phyloP scores from a whole-genome alignment of 2,329 filamentous ascomycete species.

The Xylariaceae sp. region DNA sequence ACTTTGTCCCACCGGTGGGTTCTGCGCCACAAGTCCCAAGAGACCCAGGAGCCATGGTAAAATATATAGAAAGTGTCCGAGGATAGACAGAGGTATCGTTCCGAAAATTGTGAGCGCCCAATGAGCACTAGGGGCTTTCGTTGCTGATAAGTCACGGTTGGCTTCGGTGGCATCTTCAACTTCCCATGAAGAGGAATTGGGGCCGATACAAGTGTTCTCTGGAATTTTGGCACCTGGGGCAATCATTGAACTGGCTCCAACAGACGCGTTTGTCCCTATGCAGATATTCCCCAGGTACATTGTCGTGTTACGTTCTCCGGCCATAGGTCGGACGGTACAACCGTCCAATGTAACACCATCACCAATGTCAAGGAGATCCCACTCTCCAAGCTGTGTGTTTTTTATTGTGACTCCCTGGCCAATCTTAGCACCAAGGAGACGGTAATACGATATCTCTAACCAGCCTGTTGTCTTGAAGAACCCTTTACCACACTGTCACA shows the following conservation, averaged over 20 bases:
- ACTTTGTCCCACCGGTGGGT: constrained; percentile 39
- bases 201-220: constrained; percentile 54
- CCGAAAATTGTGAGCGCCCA: constrained; percentile 47
- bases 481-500: constrained; percentile 45
- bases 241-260: constrained; percentile 53
- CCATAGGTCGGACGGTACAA: constrained; percentile 56
- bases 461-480: constrained; percentile 46
- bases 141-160: constrained; percentile 48
- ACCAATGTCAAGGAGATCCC: constrained; percentile 57
- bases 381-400: constrained; percentile 53
- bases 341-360: constrained; percentile 51
- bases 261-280: constrained; percentile 50
- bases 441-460: constrained; percentile 49
- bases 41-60: constrained; percentile 50
- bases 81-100: constrained; percentile 45
- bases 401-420: constrained; percentile 53
- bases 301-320: constrained; percentile 57
- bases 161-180: constrained; percentile 49
- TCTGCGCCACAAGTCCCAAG: constrained; percentile 46
- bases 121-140: constrained; percentile 46
- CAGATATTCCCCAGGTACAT: constrained; percentile 58
- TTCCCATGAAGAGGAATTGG: constrained; percentile 62
- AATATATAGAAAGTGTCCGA: constrained; percentile 46
- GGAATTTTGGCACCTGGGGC: constrained; percentile 54
- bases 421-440: constrained; percentile 56